These are phyloP conservation scores for Xylariaceae sp. DNA, from an alignment of 2,329 filamentous ascomycete species.

Conservation along the genomic window DNA sequence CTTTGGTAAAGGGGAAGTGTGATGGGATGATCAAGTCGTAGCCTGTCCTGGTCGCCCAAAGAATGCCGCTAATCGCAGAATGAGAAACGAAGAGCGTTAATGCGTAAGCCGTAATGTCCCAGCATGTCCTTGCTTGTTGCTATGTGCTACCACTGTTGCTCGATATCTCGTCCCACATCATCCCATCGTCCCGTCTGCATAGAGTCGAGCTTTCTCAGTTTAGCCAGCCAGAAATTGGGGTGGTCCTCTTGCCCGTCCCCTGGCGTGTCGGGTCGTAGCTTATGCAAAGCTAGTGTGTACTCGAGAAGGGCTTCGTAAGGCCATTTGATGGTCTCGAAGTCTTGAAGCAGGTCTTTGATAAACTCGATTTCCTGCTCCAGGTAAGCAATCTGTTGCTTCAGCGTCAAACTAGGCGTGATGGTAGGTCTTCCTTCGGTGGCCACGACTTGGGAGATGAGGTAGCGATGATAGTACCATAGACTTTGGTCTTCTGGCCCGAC, in stretches of 20 bases:
- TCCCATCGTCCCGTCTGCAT: constrained; percentile 70
- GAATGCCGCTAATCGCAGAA: not conserved
- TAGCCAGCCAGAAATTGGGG: constrained; percentile 54
- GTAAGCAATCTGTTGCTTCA: constrained; percentile 59
- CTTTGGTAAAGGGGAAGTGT: constrained; percentile 37
- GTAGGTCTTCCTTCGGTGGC: constrained; percentile 44
- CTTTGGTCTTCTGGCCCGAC: constrained; percentile 93
- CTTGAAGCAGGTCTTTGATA: constrained; percentile 60
- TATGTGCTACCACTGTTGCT: constrained; percentile 24
- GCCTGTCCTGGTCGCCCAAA: not conserved
- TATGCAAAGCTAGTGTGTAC: constrained; percentile 57
- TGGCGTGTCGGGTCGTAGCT: constrained; percentile 43
- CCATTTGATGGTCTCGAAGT: constrained; percentile 61
- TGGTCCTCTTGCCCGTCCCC: constrained; percentile 39
- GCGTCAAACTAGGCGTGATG: constrained; percentile 60
- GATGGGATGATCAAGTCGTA: constrained; percentile 19
- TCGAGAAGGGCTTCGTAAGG: constrained; percentile 83
- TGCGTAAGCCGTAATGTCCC: not conserved
- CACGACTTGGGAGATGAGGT: constrained; percentile 65
- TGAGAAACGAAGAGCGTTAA: not conserved
- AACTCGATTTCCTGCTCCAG: constrained; percentile 66
- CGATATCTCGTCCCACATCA: constrained; percentile 52
- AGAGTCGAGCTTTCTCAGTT: constrained; percentile 65
- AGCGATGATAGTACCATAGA: constrained; percentile 95
- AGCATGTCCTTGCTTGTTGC: constrained; percentile 9